Conservation (phyloP, 805 yeast species). For the Metschnikowia continentalis region DNA sequence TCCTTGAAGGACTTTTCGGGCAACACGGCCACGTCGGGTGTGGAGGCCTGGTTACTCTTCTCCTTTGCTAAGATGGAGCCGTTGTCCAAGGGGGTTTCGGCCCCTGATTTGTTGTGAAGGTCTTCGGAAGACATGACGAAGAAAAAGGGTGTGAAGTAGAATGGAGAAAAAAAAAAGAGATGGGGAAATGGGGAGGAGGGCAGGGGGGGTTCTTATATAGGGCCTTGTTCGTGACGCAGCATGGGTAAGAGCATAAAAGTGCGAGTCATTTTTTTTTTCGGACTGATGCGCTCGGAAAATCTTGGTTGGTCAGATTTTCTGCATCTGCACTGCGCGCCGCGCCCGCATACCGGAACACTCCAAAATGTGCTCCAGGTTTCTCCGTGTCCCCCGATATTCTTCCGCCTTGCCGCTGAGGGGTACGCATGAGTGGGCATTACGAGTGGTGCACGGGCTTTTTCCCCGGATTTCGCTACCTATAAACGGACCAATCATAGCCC, state of each 20-base stretch:
- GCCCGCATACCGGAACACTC: conserved; percentile 5
- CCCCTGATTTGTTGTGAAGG: conserved; percentile 21
- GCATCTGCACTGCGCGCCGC: conserved; percentile 9
- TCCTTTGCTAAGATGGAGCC: conserved; percentile 22
- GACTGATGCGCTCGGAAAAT: conserved; percentile 9
- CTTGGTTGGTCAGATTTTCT: conserved; percentile 6
- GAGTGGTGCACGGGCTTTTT: no score
- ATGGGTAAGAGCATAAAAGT: not conserved
- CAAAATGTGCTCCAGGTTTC: conserved; percentile 18
- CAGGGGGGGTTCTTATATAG: conserved; percentile 9
- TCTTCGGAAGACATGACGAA: conserved; percentile 23
- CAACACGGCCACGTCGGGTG: conserved; percentile 9
- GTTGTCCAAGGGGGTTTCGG: conserved; percentile 29
- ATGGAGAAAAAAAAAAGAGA: conserved; percentile 4
- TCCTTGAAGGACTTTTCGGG: conserved; percentile 34
- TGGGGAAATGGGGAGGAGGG: not conserved
- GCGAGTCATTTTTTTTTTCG: conserved; percentile 6
- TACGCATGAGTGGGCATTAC: no score
- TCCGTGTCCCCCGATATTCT: conserved; percentile 14
- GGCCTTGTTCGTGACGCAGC: not conserved
- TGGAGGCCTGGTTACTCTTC: conserved; percentile 11
- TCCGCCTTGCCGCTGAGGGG: not conserved
- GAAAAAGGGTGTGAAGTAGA: not conserved
- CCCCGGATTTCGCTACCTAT: rapidly evolving
- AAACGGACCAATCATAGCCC: no score